Base-by-base conservation (phyloP, 1,139 yeast species). In the Yamadazyma dendronema region DNA sequence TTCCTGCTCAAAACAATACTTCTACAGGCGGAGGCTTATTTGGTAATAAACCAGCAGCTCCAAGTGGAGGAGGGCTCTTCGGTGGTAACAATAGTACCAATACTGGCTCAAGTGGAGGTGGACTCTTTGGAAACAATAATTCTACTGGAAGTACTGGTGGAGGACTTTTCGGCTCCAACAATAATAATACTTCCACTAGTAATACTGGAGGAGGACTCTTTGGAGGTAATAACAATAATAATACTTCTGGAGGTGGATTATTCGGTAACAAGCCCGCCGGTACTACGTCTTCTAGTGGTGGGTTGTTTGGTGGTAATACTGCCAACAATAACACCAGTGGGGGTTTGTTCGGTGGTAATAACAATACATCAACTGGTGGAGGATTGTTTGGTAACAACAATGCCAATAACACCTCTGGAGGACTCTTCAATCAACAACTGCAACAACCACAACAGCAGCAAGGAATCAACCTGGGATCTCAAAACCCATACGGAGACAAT, bases 401-500 rank as follows among this genome's bases (percentile, higher is more conserved):
- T 24, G n/a, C n/a, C n/a, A n/a, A n/a, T n/a, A 37, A 37, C 19
- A 27, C 41, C 33, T 48, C 53, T n/a, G 61, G 61, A 6, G 67
- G 67, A 1, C 47, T 68, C 30, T 66, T 67, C 48, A 70, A 71
- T 34, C 60, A 52, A 28, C 64, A 57, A 34, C 46, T 66, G 42
- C 50, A 38, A 17, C 46, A 43, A 34, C 21, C 4, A 5, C 32
- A 37, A 6, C 50, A 38, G 17, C 46, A 43, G 34, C 21, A 3
- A 5, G 32, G 35, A 6, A 19, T 67, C 29, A 77, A 75, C 27
- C 65, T 79, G 24, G 67, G 71, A 39, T 70, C 74, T 30, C 81
- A 74, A 44, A 84, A 84, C 54, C 92, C 94, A 30, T 84, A 82
- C 56, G 90, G 92, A 3, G 71, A 71, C 45, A 82, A 81, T 54